Evolutionary conservation across 257 asterid genomes (phyloP).

Genomic region (Scutellaria galericulata): DNA sequence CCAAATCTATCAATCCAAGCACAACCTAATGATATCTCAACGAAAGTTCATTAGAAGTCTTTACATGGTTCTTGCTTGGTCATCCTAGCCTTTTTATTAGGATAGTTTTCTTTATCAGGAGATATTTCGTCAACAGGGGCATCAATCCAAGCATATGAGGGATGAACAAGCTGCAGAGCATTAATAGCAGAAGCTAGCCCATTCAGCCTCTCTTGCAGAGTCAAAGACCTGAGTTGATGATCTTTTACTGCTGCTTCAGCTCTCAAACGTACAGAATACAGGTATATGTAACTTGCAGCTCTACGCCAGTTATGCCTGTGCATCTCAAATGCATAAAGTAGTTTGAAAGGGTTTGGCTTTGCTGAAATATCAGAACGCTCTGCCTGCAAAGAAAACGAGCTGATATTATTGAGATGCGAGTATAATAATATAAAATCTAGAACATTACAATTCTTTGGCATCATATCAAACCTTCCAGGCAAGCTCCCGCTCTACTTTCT

Average conservation of each 20-base stretch:
- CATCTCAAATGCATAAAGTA: slow-evolving; percentile 93
- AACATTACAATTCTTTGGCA: slow-evolving; percentile 13
- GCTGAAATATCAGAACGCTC: slow-evolving; percentile 85
- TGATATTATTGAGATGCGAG: slow-evolving; percentile 22
- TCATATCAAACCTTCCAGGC: slow-evolving; percentile 80
- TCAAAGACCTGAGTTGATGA: slow-evolving; percentile 59
- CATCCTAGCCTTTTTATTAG: slow-evolving; percentile 84
- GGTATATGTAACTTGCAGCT: slow-evolving; percentile 84
- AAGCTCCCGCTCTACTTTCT: slow-evolving; percentile 93
- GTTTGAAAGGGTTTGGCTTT: slow-evolving; percentile 83
- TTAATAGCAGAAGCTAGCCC: slow-evolving; percentile 89
- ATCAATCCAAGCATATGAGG: slow-evolving; percentile 94
- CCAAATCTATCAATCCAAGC: slow-evolving; percentile 16
- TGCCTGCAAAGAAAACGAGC: slow-evolving; percentile 63
- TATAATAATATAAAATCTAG: slow-evolving; percentile 15
- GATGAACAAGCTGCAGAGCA: slow-evolving; percentile 93
- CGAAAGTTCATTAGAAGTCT: slow-evolving; percentile 31
- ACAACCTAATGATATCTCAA: slow-evolving; percentile 25
- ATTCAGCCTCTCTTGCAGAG: slow-evolving; percentile 85
- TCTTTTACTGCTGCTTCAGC: slow-evolving; percentile 68
- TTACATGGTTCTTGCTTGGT: slow-evolving; percentile 65
- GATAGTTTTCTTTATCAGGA: slow-evolving; percentile 55
- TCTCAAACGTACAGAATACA: slow-evolving; percentile 71
- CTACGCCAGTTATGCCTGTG: slow-evolving; percentile 91
- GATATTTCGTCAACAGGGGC: slow-evolving; percentile 56